Evolutionary conservation across 768 basidiomycete species (phyloP).

Genomic region (Fibroporia radiculosa): DNA sequence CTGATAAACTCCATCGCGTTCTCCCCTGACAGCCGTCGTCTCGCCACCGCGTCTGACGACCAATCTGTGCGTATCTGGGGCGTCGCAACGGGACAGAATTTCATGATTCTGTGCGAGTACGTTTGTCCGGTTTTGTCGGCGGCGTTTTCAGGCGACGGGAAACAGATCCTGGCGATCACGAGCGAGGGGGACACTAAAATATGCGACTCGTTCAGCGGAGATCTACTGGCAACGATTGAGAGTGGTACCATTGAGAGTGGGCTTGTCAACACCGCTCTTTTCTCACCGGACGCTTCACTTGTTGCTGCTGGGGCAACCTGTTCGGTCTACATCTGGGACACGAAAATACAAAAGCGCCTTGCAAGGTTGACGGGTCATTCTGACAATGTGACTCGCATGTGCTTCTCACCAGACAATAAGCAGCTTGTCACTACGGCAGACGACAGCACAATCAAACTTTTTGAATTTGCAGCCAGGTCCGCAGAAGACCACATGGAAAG

Average conservation of each 20-base stretch:
- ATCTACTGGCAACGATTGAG: not conserved
- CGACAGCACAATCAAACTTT: no score
- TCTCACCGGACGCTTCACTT: slow-evolving; percentile 10
- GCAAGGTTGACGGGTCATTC: slow-evolving; percentile 10
- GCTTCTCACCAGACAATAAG: slow-evolving; percentile 12
- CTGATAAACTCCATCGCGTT: slow-evolving; percentile 8
- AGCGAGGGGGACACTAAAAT: slow-evolving; percentile 10
- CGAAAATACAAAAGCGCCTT: slow-evolving; percentile 3
- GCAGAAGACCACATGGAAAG: no score
- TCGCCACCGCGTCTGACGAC: slow-evolving; percentile 30
- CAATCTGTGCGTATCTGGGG: slow-evolving; percentile 8
- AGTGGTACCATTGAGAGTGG: slow-evolving; percentile 1
- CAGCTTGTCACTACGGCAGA: slow-evolving; percentile 21
- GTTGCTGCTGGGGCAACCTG: slow-evolving; percentile 8
- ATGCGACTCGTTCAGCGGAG: slow-evolving; percentile 4
- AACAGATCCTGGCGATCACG: slow-evolving; percentile 10
- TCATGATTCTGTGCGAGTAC: slow-evolving; percentile 9
- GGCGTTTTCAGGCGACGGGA: slow-evolving; percentile 12
- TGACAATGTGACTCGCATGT: slow-evolving; percentile 9
- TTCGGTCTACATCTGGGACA: slow-evolving; percentile 9
- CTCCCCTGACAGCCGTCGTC: slow-evolving; percentile 9
- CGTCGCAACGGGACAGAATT: slow-evolving; percentile 18
- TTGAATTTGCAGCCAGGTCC: no score
- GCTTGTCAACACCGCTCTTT: slow-evolving; percentile 3
- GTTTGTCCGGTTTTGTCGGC: slow-evolving; percentile 6